Evolutionary conservation across 2,329 filamentous ascomycete species (phyloP).

Genomic region (Coccinonectria pachysandricola): DNA sequence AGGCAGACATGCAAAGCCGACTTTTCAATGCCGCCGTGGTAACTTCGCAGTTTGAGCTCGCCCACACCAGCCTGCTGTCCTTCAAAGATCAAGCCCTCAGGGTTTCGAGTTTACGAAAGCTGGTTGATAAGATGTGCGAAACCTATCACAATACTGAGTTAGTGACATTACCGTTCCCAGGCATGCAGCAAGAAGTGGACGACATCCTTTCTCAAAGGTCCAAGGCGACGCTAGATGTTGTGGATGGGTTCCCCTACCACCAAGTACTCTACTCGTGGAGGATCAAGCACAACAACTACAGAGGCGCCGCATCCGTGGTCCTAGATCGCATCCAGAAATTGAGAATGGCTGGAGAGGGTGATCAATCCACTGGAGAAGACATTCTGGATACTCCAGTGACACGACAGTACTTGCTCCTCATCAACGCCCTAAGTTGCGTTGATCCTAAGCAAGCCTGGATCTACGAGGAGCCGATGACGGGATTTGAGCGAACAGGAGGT

Average conservation of each 20-base stretch:
- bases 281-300: constrained; percentile 74
- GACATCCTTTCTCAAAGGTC: constrained; percentile 64
- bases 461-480: constrained; percentile 30
- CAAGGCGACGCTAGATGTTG: constrained; percentile 55
- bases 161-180: constrained; percentile 67
- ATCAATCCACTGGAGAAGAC: constrained; percentile 44
- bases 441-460: constrained; percentile 74
- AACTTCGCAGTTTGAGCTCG: constrained; percentile 69
- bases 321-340: constrained; percentile 55
- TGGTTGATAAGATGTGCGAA: constrained; percentile 61
- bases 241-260: constrained; percentile 66
- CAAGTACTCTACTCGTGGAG: constrained; percentile 89
- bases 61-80: constrained; percentile 67
- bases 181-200: constrained; percentile 69
- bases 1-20: constrained; percentile 66
- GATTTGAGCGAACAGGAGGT: constrained; percentile 13
- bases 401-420: constrained; percentile 76
- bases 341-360: constrained; percentile 46
- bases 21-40: constrained; percentile 75
- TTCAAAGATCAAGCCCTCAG: constrained; percentile 65
- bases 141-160: constrained; percentile 56
- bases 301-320: constrained; percentile 58
- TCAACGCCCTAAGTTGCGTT: constrained; percentile 86
- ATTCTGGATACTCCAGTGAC: constrained; percentile 54
- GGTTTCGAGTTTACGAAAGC: constrained; percentile 57